Percentiles rank a stretch among this genome's conserved stretches.
These are phyloP conservation scores for Tolypocladium sp. DNA, from an alignment of 2,329 filamentous ascomycete genomes.

Conservation along the genomic window DNA sequence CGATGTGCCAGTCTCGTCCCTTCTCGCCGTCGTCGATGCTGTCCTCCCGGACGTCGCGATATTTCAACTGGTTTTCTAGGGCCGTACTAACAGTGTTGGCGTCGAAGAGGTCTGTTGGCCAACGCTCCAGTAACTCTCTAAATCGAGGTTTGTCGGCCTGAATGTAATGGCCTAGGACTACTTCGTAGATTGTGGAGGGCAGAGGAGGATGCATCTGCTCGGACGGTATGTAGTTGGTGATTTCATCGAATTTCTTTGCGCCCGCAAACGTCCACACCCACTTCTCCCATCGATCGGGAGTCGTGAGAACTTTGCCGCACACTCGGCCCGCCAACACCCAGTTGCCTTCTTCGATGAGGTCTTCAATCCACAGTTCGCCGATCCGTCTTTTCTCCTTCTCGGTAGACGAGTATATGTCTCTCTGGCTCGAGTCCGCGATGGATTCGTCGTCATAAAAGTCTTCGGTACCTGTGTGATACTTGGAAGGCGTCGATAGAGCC, in stretches of 20 bases:
- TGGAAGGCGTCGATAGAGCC: constrained; percentile 30
- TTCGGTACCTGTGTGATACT: constrained; percentile 31
- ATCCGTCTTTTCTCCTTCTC: constrained; percentile 86
- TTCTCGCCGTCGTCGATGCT: constrained; percentile 64
- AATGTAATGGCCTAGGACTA: constrained; percentile 83
- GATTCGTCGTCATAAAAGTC: constrained; percentile 67
- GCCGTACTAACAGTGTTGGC: constrained; percentile 65
- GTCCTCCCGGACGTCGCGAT: constrained; percentile 65
- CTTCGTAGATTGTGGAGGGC: constrained; percentile 75
- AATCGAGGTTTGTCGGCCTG: constrained; percentile 67
- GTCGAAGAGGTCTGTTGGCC: constrained; percentile 80
- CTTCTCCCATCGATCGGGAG: constrained; percentile 80
- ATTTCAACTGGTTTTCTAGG: constrained; percentile 74
- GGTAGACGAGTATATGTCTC: constrained; percentile 51
- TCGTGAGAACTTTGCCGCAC: constrained; percentile 74
- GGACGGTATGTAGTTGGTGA: constrained; percentile 73
- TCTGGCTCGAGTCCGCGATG: constrained; percentile 47
- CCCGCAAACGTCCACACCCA: constrained; percentile 92
- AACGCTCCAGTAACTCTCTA: constrained; percentile 68
- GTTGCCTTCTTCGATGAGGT: constrained; percentile 64
- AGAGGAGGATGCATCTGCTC: constrained; percentile 71
- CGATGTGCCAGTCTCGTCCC: constrained; percentile 76
- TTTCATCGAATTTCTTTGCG: constrained; percentile 80
- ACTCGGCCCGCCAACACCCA: constrained; percentile 74
- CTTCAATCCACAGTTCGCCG: constrained; percentile 87